A percentile compares a stretch with the other conserved stretches of the same genome.
phyloP scores from a whole-genome alignment of 257 asterid species.

The Jacaranda copaia region DNA sequence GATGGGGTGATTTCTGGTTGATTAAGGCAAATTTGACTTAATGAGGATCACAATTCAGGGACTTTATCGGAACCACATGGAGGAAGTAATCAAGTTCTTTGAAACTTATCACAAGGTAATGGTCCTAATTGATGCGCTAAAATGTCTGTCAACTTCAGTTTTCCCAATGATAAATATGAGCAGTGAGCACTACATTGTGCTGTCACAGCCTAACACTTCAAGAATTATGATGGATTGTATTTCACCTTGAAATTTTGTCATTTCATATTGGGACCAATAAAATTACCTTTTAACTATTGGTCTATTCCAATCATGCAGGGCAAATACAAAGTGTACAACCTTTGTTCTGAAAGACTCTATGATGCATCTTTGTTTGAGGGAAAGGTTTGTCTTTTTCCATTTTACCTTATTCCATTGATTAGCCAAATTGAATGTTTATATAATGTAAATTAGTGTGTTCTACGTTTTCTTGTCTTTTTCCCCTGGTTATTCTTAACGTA shows the following conservation, averaged over 20 bases:
- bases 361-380: slow-evolving; percentile 97
- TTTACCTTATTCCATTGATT: slow-evolving; percentile 17
- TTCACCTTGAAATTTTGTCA: slow-evolving; percentile 6
- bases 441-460: not conserved
- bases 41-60: slow-evolving; percentile 63
- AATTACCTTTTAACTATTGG: slow-evolving; percentile 24
- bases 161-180: slow-evolving; percentile 22
- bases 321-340: slow-evolving; percentile 97
- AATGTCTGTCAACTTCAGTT: slow-evolving; percentile 25
- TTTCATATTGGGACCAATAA: slow-evolving; percentile 17
- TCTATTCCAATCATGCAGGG: slow-evolving; percentile 64
- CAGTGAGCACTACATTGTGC: slow-evolving; percentile 12
- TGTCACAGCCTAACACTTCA: slow-evolving; percentile 11
- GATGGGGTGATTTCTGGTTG: slow-evolving; percentile 14
- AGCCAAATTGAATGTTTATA: slow-evolving; percentile 15
- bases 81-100: slow-evolving; percentile 95
- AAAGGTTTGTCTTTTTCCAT: slow-evolving; percentile 63
- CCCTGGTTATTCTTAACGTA: slow-evolving; percentile 2
- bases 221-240: slow-evolving; percentile 1
- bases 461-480: slow-evolving; percentile 12
- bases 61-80: slow-evolving; percentile 98
- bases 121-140: not conserved
- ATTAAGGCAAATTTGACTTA: slow-evolving; percentile 35
- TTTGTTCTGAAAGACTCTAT: slow-evolving; percentile 97
- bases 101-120: slow-evolving; percentile 97